These are phyloP conservation scores for Bjerkandera adusta DNA, from an alignment of 1,284 basidiomycete genomes.

Conservation along the genomic window DNA sequence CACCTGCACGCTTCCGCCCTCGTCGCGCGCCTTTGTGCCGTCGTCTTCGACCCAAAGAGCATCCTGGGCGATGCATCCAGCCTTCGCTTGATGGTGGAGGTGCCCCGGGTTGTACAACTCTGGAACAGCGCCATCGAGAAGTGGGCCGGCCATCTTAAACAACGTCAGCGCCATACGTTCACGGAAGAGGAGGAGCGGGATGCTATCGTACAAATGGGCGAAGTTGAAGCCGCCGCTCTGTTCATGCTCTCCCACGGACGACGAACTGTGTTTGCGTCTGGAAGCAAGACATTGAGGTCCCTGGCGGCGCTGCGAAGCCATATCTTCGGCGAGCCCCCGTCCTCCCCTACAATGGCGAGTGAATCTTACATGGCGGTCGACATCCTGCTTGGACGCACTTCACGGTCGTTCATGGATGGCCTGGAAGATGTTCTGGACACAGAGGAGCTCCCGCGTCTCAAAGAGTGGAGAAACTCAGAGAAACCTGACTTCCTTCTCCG, in stretches of 20 bases:
- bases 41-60: slow-evolving; percentile 74
- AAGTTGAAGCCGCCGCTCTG: slow-evolving; percentile 73
- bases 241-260: slow-evolving; percentile 77
- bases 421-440: slow-evolving; percentile 65
- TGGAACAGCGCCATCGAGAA: slow-evolving; percentile 77
- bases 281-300: slow-evolving; percentile 59
- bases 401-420: slow-evolving; percentile 51
- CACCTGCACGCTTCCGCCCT: slow-evolving; percentile 57
- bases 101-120: slow-evolving; percentile 59
- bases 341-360: slow-evolving; percentile 25
- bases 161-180: slow-evolving; percentile 37
- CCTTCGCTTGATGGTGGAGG: slow-evolving; percentile 63
- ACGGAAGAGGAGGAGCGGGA: slow-evolving; percentile 36
- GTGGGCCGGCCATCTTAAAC: slow-evolving; percentile 56
- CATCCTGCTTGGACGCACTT: slow-evolving; percentile 47
- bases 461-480: slow-evolving; percentile 58
- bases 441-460: slow-evolving; percentile 54
- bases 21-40: slow-evolving; percentile 69
- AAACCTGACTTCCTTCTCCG: slow-evolving; percentile 53
- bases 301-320: slow-evolving; percentile 45
- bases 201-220: slow-evolving; percentile 44
- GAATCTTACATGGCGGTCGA: slow-evolving; percentile 35
- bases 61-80: slow-evolving; percentile 70
- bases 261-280: slow-evolving; percentile 48
- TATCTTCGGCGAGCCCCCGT: slow-evolving; percentile 33